Evolutionary conservation across 2,329 filamentous ascomycete genomes (phyloP).

Genomic region (Paraconiothyrium sp.): DNA sequence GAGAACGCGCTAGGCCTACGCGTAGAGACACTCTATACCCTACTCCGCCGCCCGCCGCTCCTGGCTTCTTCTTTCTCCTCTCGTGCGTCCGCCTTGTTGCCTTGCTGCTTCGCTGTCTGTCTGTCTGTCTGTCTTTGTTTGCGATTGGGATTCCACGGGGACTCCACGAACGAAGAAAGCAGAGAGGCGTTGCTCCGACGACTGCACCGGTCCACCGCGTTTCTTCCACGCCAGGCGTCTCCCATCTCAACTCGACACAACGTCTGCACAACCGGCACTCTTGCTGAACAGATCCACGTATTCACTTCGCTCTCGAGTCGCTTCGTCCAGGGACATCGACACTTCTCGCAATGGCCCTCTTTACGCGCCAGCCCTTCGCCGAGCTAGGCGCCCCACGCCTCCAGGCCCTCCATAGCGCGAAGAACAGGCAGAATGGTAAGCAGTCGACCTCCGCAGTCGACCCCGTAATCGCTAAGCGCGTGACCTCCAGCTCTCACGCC

Average conservation of each 20-base stretch:
- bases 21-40: constrained; percentile 23
- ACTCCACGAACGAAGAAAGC: too few relatives aligned
- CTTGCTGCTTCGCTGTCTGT: neutral
- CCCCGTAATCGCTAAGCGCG: constrained; percentile 31
- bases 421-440: constrained; percentile 76
- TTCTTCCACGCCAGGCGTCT: neutral
- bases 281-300: neutral
- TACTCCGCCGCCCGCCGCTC: constrained; percentile 2
- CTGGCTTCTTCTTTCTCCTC: neutral
- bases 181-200: constrained; percentile 10
- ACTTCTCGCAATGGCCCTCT: constrained; percentile 50
- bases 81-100: neutral
- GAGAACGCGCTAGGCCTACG: constrained; percentile 39
- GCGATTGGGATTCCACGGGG: neutral
- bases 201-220: constrained; percentile 12
- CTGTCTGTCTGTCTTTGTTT: constrained; percentile 21
- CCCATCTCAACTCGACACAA: constrained; percentile 6
- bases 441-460: constrained; percentile 10
- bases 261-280: neutral
- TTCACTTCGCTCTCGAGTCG: constrained; percentile 3
- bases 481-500: constrained; percentile 42
- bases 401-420: constrained; percentile 76
- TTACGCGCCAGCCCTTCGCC: constrained; percentile 76
- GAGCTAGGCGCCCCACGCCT: constrained; percentile 75
- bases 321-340: constrained; percentile 11